phyloP scores from a whole-genome alignment of 257 asterid genomes.

The Przewalskia tangutica region DNA sequence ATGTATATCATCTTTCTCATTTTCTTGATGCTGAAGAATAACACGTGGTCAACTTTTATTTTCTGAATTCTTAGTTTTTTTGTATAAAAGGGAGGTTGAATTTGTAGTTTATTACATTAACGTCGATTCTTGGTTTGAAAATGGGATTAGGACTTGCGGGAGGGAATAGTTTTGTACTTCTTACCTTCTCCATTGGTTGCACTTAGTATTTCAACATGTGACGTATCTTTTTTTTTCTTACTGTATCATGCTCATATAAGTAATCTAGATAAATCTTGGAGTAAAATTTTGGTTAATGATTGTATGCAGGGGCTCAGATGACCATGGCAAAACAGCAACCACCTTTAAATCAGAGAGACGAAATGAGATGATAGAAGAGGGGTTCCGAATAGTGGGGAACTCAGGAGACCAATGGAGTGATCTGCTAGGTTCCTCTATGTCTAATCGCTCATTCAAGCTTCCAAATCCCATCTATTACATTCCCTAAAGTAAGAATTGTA shows the following conservation, averaged over 20 bases:
- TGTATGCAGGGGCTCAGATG: slow-evolving; percentile 39
- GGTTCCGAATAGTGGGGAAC: slow-evolving; percentile 57
- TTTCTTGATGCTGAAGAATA: not conserved
- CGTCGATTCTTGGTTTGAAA: not conserved
- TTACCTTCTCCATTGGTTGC: not conserved
- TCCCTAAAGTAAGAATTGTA: slow-evolving; percentile 16
- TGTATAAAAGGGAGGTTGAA: not conserved
- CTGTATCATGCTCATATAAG: not conserved
- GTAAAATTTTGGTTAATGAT: not conserved
- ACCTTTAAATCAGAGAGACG: slow-evolving; percentile 54
- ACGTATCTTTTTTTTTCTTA: not conserved
- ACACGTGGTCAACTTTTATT: not conserved
- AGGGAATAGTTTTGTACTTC: no score
- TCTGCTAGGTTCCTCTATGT: slow-evolving; percentile 41
- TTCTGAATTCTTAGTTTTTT: not conserved
- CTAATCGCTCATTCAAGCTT: slow-evolving; percentile 62
- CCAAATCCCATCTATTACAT: slow-evolving; percentile 81
- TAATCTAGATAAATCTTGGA: not conserved
- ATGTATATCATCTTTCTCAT: not conserved
- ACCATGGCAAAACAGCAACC: slow-evolving; percentile 45
- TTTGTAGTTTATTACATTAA: not conserved
- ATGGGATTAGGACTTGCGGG: not conserved
- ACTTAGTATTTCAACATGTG: not conserved
- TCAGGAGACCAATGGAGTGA: slow-evolving; percentile 94
- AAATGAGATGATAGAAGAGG: slow-evolving; percentile 42